Evolutionary conservation across 805 yeast genomes (phyloP), one percentile per base, ranked within the genome.

Genomic region (Brettanomyces bruxellensis): DNA sequence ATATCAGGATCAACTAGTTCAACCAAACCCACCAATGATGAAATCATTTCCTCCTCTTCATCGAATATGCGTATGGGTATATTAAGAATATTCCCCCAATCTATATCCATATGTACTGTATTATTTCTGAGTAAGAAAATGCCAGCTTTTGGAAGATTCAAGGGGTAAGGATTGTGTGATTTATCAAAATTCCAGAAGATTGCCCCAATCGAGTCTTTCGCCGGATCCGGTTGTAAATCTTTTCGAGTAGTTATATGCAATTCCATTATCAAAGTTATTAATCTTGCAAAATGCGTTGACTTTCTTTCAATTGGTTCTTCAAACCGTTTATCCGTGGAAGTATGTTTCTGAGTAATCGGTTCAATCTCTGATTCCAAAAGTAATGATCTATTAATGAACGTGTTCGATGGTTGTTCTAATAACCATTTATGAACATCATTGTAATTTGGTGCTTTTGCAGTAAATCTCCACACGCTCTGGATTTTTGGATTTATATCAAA

Each of bases 1-100:
- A 93, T 78, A 60, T 93, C 99, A 0, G 98, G 97, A 58, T 93
- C 98, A 44, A 79, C 70, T 2, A 68, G 53, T 18, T 79, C 73
- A 0, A 86, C 80, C 13, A 83, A 51, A 1, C 72, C 69, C 0
- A 80, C 64, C 7, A 91, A 65, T 5, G 71, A 71, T 7, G 71
- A 66, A 2, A 89, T 59, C 78, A 86, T 68, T 5, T 72, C 78
- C 1, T 61, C 48, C 55, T 91, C 98, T n/a, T 65, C 58, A 0
- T 62, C 65, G 49, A 76, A 79, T 6, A 62, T 53, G 14, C 69
- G 69, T 11, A 72, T 57, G 0, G 75, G 66, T 4, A 51, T 30
- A 25, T 42, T 46, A 4, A 38, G 12, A 12, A 49, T 28, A 7
- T 14, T 25, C 2, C 34, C 38, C 41, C 45, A 46, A 13, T 30